A percentile compares a stretch with the other conserved stretches of the same genome.
phyloP scores from a whole-genome alignment of 2,329 filamentous ascomycete genomes.

The Beauveria brongniartii region DNA sequence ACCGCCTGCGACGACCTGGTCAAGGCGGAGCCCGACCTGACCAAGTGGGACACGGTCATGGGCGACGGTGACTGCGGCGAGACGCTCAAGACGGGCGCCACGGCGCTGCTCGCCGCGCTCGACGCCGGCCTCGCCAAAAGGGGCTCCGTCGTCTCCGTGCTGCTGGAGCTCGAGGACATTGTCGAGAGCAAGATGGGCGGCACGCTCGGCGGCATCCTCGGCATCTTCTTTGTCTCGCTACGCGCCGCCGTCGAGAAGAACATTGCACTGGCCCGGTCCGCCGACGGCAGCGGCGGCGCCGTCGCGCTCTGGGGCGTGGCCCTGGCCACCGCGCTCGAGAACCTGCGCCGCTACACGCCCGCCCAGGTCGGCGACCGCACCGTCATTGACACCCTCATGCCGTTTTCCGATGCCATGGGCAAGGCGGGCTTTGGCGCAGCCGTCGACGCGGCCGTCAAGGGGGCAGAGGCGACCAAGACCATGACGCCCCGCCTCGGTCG shows the following conservation, averaged over 20 bases:
- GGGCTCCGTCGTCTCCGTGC: conserved; percentile 39
- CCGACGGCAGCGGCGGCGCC: conserved; percentile 17
- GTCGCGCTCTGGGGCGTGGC: conserved; percentile 36
- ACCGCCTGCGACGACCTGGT: conserved; percentile 45
- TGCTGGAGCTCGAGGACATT: conserved; percentile 44
- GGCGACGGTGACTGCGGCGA: conserved; percentile 61
- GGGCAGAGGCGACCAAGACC: conserved; percentile 54
- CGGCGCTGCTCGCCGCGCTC: conserved; percentile 38
- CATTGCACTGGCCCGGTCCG: conserved; percentile 20
- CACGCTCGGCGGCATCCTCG: conserved; percentile 43
- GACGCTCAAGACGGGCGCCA: conserved; percentile 47
- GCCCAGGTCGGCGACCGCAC: conserved; percentile 49
- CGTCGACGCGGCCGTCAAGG: conserved; percentile 49
- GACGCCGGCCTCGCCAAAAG: conserved; percentile 29
- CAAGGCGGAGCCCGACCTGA: conserved; percentile 53
- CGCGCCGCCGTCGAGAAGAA: conserved; percentile 33
- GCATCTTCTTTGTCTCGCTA: conserved; percentile 45
- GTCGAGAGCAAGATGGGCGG: conserved; percentile 49
- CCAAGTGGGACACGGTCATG: conserved; percentile 54
- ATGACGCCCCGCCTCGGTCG: conserved; percentile 59
- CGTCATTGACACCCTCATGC: conserved; percentile 49
- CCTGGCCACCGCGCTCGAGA: conserved; percentile 34
- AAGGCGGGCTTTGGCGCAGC: conserved; percentile 45
- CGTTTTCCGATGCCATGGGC: conserved; percentile 40
- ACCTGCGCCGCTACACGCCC: conserved; percentile 44